Evolutionary conservation across 768 basidiomycete species (phyloP).

Genomic region (Pleurotus cornucopiae): DNA sequence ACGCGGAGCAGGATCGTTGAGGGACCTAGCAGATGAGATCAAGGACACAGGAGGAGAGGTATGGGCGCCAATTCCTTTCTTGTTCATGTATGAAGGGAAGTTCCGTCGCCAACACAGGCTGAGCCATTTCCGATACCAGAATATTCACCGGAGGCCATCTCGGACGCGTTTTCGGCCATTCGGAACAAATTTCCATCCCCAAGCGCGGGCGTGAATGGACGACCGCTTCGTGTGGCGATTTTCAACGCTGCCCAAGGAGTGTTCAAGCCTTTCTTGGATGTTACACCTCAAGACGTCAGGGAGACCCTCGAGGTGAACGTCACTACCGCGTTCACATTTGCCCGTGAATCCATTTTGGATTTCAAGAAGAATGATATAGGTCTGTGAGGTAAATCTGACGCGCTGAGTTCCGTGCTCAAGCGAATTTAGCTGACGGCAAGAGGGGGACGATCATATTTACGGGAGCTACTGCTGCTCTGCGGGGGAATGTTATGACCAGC

Average conservation of each 20-base stretch:
- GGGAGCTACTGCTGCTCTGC: constrained; percentile 62
- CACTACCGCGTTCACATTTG: constrained; percentile 59
- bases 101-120: constrained; percentile 38
- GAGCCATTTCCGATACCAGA: constrained; percentile 48
- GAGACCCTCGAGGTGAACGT: constrained; percentile 47
- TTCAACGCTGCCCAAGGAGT: constrained; percentile 58
- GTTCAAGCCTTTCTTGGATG: constrained; percentile 65
- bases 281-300: constrained; percentile 55
- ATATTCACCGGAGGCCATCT: constrained; percentile 48
- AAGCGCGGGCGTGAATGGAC: constrained; percentile 16
- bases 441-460: constrained; percentile 68
- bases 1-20: constrained; percentile 47
- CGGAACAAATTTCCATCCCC: constrained; percentile 39
- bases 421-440: constrained; percentile 39
- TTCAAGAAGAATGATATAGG: constrained; percentile 55
- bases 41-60: constrained; percentile 58
- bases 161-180: constrained; percentile 42
- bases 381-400: not conserved
- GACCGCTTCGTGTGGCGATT: constrained; percentile 54
- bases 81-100: too few relatives aligned
- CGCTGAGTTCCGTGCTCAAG: not conserved
- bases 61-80: constrained; percentile 6
- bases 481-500: constrained; percentile 61
- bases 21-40: constrained; percentile 50
- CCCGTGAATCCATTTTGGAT: constrained; percentile 52